A percentile compares a stretch with the other conserved stretches of the same genome.
Conservation (phyloP, 148 eudicot genomes). For the Rhododendron kiyosumense region DNA sequence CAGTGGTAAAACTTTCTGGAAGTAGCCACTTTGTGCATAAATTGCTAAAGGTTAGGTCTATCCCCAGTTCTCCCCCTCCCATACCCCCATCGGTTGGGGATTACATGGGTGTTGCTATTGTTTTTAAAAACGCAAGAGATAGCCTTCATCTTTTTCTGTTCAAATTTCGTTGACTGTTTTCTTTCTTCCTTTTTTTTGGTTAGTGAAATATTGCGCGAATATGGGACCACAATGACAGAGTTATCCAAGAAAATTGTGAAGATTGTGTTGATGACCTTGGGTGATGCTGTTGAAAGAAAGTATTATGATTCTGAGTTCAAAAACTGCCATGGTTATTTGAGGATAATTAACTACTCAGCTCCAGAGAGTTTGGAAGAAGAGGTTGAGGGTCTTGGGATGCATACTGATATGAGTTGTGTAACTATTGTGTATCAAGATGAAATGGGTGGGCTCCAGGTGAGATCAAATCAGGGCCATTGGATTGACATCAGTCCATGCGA, state of each 20-base stretch:
- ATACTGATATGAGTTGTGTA: slow-evolving; percentile 85
- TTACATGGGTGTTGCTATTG: not conserved
- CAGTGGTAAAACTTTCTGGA: not conserved
- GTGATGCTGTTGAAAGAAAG: slow-evolving; percentile 42
- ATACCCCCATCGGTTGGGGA: not conserved
- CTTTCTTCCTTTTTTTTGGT: slow-evolving; percentile 13
- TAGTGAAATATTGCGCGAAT: slow-evolving; percentile 62
- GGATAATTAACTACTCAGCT: slow-evolving; percentile 67
- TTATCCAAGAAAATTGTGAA: slow-evolving; percentile 51
- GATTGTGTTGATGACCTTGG: slow-evolving; percentile 48
- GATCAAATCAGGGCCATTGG: slow-evolving; percentile 60
- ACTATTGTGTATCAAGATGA: slow-evolving; percentile 83
- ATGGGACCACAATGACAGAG: slow-evolving; percentile 62
- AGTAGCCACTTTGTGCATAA: not conserved
- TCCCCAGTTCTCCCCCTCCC: not conserved
- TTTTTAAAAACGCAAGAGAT: not conserved
- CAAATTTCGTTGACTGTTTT: not conserved
- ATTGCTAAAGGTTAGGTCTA: not conserved
- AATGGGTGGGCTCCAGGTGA: slow-evolving; percentile 78
- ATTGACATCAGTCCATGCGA: slow-evolving; percentile 54
- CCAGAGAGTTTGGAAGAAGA: slow-evolving; percentile 40
- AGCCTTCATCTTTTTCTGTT: not conserved
- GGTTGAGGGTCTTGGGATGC: slow-evolving; percentile 83
- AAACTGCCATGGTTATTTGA: slow-evolving; percentile 67
- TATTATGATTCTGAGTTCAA: slow-evolving; percentile 52